phyloP scores from a whole-genome alignment of 2,329 filamentous ascomycete species.

The Plenodomus tracheiphilus region DNA sequence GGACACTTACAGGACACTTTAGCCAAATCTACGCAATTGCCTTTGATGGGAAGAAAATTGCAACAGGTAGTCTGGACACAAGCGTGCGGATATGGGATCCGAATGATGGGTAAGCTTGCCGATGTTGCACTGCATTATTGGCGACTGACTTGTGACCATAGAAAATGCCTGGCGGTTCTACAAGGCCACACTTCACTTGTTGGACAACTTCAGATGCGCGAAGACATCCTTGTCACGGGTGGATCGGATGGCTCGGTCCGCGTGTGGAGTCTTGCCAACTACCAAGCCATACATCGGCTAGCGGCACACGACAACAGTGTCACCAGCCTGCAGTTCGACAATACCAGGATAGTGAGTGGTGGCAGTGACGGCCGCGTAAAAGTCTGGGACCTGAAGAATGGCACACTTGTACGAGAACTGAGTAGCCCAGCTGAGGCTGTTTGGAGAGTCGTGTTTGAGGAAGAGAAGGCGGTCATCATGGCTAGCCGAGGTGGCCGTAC shows the following conservation, averaged over 20 bases:
- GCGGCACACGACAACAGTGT: constrained; percentile 98
- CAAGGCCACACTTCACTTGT: constrained; percentile 97
- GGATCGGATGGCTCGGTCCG: constrained; percentile 95
- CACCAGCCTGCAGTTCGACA: constrained; percentile 95
- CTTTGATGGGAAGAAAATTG: constrained; percentile 90
- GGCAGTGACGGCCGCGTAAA: constrained; percentile 98
- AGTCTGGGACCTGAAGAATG: constrained; percentile 95
- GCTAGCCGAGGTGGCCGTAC: constrained; percentile 82
- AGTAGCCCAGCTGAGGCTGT: constrained; percentile 91
- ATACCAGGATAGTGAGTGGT: constrained; percentile 91
- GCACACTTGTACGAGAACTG: constrained; percentile 85
- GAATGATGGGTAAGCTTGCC: constrained; percentile 69
- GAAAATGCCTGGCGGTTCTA: constrained; percentile 82
- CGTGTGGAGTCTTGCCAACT: constrained; percentile 91
- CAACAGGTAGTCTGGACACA: constrained; percentile 93
- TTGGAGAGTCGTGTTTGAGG: constrained; percentile 97
- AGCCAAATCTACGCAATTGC: constrained; percentile 99
- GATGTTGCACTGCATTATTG: constrained; percentile 14
- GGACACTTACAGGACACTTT: constrained; percentile 90
- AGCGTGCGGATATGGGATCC: constrained; percentile 98
- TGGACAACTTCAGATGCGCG: constrained; percentile 93
- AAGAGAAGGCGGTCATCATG: constrained; percentile 97
- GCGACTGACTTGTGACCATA: constrained; percentile 17
- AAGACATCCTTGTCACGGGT: constrained; percentile 91
- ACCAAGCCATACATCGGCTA: constrained; percentile 88